Evolutionary conservation across 176 grass and related monocot genomes (phyloP), one percentile per base, ranked within the genome.

Genomic region (Oryza longistaminata): DNA sequence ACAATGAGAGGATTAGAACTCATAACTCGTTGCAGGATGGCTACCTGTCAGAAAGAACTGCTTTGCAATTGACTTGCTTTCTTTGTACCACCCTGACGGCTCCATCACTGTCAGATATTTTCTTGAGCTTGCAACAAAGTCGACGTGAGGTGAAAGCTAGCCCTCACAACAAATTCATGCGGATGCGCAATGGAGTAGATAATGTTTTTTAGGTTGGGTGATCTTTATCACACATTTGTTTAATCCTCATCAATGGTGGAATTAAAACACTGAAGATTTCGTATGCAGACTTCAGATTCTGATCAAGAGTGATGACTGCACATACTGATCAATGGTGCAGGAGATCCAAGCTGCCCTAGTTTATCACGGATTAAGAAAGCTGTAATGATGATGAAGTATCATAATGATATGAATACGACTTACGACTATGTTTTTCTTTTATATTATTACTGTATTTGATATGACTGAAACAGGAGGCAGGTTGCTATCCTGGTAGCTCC

Each of bases 191-290:
- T 61, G 21, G 16, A 33, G 64, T 50, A 50, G 9, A 43, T 81
- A 82, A 64, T 33, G 82, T 46, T 48, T 40, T 34, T 27, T 76
- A 76, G 64, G 85, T 83, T 84, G 70, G 48, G 58, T 84, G 7
- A 75, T 84, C 81, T 73, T 68, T 77, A 73, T 85, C 85, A 9
- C 21, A 49, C 3, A 35, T 58, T 77, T 77, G 46, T 72, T 78
- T 71, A 78, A 53, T 31, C 49, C 39, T 64, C 55, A 6, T 7
- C 50, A 27, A 78, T 37, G 49, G 16, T 2, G 3, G 0, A 7
- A 6, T 37, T 37, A 37, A 58, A 62, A 62, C 0, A 24, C 64
- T 19, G 16, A 58, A 58, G 27, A 75, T 65, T 66, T 50, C 44
- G 52, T 53, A 75, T 16, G 13, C 22, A 74, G 31, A 75, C 73